Conservation (phyloP, 139 green algal genomes). For the Closterium sp. region DNA sequence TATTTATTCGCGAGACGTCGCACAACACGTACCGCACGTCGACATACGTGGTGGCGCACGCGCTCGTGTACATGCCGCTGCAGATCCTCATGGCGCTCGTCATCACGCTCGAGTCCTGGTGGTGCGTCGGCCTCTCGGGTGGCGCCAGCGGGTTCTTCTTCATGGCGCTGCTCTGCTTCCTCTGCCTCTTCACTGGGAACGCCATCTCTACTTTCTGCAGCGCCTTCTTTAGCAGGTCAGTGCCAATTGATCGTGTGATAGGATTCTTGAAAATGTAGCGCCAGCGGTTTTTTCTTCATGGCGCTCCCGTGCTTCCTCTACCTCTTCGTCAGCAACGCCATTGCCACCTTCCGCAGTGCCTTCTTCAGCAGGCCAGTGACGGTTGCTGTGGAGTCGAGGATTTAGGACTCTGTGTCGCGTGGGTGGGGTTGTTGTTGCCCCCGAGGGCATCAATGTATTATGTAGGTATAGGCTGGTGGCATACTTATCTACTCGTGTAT, state of each 20-base stretch:
- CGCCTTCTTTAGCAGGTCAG: background rate
- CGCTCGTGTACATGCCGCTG: conserved; percentile 51
- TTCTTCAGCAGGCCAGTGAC: no score
- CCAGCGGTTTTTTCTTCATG: conserved; percentile 50
- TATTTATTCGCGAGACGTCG: conserved; percentile 17
- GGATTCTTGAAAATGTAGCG: no score
- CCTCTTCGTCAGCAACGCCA: conserved; percentile 37
- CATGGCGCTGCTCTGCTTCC: conserved; percentile 43
- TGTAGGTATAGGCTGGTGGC: no score
- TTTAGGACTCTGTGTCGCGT: no score
- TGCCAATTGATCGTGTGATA: background rate
- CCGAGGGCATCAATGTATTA: no score
- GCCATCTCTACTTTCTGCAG: conserved; percentile 51
- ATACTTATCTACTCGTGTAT: no score
- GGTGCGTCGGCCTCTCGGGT: conserved; percentile 28
- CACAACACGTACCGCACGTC: conserved; percentile 45
- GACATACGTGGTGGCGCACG: conserved; percentile 49
- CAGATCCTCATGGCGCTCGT: conserved; percentile 42
- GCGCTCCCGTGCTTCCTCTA: conserved; percentile 2
- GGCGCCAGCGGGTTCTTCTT: conserved; percentile 49
- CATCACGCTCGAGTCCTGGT: conserved; percentile 46
- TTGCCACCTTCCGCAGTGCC: conserved; percentile 37
- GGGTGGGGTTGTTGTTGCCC: no score
- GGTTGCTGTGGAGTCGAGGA: no score
- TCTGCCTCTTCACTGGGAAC: conserved; percentile 37